A percentile compares a stretch with the other conserved stretches of the same genome.
phyloP scores from a whole-genome alignment of 176 grass and related monocot genomes.

The Bothriochloa decipiens region DNA sequence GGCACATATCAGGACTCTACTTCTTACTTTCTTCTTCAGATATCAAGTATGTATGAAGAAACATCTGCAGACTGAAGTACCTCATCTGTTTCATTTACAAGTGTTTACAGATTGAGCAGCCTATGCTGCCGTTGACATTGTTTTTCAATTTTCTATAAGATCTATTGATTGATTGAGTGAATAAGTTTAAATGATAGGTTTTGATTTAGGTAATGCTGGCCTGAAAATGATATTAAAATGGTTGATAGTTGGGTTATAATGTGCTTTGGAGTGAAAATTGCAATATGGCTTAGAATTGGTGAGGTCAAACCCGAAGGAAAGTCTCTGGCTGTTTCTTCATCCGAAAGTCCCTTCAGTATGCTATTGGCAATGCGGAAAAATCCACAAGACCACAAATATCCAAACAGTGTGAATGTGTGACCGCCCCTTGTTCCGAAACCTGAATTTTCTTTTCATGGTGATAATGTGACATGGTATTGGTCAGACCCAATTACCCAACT shows the following conservation, averaged over 20 bases:
- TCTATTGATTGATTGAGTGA: neutral
- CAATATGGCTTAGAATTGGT: constrained; percentile 4
- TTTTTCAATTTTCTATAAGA: constrained; percentile 16
- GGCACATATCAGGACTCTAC: constrained; percentile 93
- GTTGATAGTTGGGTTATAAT: neutral
- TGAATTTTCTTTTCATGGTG: neutral
- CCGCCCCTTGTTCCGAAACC: neutral
- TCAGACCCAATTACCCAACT: neutral
- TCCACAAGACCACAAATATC: neutral
- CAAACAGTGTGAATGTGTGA: neutral
- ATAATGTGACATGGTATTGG: neutral
- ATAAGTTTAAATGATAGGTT: neutral
- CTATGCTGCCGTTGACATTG: neutral
- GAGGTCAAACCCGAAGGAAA: neutral
- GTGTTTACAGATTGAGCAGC: neutral
- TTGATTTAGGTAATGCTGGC: neutral
- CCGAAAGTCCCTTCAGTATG: neutral
- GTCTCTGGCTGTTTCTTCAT: neutral
- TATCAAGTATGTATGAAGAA: constrained; percentile 70
- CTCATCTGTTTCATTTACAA: constrained; percentile 29
- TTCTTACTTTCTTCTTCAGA: constrained; percentile 99
- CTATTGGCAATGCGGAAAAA: neutral
- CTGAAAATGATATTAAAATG: constrained; percentile 13
- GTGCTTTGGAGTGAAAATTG: constrained; percentile 13
- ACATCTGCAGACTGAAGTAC: constrained; percentile 12